Percentiles rank a stretch among this genome's conserved stretches.
These are phyloP conservation scores for Penicillium olsonii DNA, from an alignment of 2,329 filamentous ascomycete species.

Conservation along the genomic window DNA sequence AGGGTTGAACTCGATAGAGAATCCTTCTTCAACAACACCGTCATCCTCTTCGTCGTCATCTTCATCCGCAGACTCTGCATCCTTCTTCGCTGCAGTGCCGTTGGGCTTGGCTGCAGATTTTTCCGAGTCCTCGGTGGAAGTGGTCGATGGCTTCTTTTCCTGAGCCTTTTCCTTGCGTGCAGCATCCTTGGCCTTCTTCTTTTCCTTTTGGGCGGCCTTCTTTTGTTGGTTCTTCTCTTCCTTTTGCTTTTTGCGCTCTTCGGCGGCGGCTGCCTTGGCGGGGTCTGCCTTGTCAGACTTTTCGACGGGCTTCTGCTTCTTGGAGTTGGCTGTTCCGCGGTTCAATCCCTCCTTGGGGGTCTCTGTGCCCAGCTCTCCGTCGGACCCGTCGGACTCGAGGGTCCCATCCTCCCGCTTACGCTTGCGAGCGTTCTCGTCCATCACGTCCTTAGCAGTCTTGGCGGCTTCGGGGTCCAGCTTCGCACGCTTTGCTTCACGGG, in stretches of 20 bases:
- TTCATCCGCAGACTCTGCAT: slow-evolving; percentile 23
- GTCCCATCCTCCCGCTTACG: slow-evolving; percentile 71
- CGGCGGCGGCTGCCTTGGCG: slow-evolving; percentile 34
- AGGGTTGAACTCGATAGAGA: slow-evolving; percentile 51
- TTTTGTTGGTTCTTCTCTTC: slow-evolving; percentile 47
- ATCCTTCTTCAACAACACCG: slow-evolving; percentile 50
- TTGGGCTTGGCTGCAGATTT: slow-evolving; percentile 25
- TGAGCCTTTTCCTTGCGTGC: slow-evolving; percentile 36
- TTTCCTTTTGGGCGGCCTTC: slow-evolving; percentile 53
- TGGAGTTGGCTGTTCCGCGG: slow-evolving; percentile 44
- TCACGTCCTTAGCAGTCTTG: slow-evolving; percentile 88
- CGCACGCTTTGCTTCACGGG: slow-evolving; percentile 75
- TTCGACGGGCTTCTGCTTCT: slow-evolving; percentile 57
- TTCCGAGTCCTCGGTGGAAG: slow-evolving; percentile 20
- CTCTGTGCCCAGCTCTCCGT: slow-evolving; percentile 45
- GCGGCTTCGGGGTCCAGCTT: slow-evolving; percentile 90
- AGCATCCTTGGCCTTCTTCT: slow-evolving; percentile 48
- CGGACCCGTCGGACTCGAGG: slow-evolving; percentile 49
- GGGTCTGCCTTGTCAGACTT: slow-evolving; percentile 24
- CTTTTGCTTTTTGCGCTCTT: slow-evolving; percentile 40
- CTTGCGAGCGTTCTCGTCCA: slow-evolving; percentile 81
- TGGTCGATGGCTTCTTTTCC: slow-evolving; percentile 24
- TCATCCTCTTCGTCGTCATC: slow-evolving; percentile 35
- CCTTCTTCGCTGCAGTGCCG: slow-evolving; percentile 16
- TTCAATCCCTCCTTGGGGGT: slow-evolving; percentile 65